Conservation (phyloP, 352 stramenopile species). For the Phytophthora sansomeana region DNA sequence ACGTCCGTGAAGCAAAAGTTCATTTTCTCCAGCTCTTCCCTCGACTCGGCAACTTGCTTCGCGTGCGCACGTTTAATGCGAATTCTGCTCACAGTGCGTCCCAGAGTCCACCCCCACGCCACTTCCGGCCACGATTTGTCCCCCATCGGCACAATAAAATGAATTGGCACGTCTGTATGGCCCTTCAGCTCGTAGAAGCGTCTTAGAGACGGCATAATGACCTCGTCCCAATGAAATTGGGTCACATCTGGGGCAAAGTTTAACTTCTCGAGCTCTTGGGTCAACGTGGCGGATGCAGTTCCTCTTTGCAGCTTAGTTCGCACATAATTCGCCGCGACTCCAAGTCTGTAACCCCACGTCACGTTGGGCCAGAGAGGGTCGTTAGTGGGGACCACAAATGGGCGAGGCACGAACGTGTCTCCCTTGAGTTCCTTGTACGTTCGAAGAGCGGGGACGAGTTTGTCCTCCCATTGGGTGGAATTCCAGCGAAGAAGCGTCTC, state of each 20-base stretch:
- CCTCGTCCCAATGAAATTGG: no score
- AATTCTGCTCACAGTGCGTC: conserved; percentile 46
- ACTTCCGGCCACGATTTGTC: conserved; percentile 25
- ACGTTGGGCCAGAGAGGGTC: conserved; percentile 29
- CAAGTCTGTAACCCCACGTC: conserved; percentile 36
- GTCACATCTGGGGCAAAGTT: no score
- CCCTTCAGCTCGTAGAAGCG: no score
- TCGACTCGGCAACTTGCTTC: not conserved
- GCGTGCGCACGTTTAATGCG: conserved; percentile 32
- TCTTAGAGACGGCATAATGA: no score
- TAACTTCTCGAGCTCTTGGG: no score
- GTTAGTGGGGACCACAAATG: conserved; percentile 36
- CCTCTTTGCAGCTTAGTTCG: no score
- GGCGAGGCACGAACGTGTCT: conserved; percentile 28
- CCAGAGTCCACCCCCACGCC: conserved; percentile 39
- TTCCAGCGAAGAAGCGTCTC: not conserved
- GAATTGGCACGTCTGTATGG: not conserved
- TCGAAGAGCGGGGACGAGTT: conserved; percentile 10
- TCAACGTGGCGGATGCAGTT: no score
- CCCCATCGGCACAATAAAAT: conserved; percentile 30
- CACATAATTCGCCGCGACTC: no score
- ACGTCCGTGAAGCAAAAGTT: conserved; percentile 52
- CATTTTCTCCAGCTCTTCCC: conserved; percentile 6
- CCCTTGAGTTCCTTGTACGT: conserved; percentile 34
- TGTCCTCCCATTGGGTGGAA: not conserved